Base-by-base conservation (phyloP, 371 early-diverging fungal species). In the Entomophthora muscae region DNA sequence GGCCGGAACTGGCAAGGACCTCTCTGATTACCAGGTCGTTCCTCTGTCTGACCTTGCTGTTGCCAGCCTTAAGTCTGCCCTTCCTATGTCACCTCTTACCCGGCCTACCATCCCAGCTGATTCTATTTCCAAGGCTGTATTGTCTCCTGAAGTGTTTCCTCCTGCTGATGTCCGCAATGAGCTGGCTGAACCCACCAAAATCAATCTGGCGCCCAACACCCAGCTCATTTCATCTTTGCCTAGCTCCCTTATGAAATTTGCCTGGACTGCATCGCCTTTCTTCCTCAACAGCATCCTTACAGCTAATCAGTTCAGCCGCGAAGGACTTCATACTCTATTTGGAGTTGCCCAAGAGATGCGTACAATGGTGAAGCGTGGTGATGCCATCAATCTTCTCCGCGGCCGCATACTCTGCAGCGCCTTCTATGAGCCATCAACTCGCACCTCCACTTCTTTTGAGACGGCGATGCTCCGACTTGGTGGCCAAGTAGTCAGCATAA, bases 311-410 rank as follows among this genome's bases (percentile, higher is more conserved):
- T 93, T 95, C 71, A 80, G 80, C 55, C 86, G 95, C 63, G 81
- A 86, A 60, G 93, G 95, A 66, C 78, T 95, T 64, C 96, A 98
- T 74, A 72, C 84, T 31, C 73, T 98, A 64, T 98, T 98, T 75
- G 91, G 91, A 53, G 84, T 93, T n/a, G 96, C 98, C 0, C 91
- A 93, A 65, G 96, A 98, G 75, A 91, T 98, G 91, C 84, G 93
- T 67, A 88, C 83, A 29, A 71, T 88, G 32, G 95, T 95, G 12
- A 93, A 95, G 72, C 83, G 88, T 42, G 81, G 86, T 60, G 95
- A 93, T 5, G 73, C 76, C 32, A 80, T 91, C 64, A 85, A 90
- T 54, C 64, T 98, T 58, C 75, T 98, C 54, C 74, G 80, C 53
- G 95, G 95, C 28, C 90, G 91, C 66, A 89, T 94, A 2, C 82